Percentiles rank a stretch among this genome's conserved stretches.
phyloP scores from a whole-genome alignment of 352 stramenopile genomes.

The Halophytophthora batemanensis region DNA sequence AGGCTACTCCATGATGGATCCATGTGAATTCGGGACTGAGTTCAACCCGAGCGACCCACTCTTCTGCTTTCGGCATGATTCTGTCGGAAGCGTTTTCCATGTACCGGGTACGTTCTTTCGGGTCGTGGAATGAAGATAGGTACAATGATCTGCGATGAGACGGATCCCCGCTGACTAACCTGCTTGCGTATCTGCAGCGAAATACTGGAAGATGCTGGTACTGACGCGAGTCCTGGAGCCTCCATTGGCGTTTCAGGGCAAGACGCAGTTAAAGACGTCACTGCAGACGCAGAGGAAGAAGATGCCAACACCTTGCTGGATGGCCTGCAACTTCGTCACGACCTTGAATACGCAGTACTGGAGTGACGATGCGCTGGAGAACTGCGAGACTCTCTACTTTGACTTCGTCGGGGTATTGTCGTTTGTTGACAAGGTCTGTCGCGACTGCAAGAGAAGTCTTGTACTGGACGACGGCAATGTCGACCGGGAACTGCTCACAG shows the following conservation, averaged over 20 bases:
- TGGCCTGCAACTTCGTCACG: conserved; percentile 43
- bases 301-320: conserved; percentile 39
- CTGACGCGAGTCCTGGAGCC: conserved; percentile 21
- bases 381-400: conserved; percentile 36
- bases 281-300: too few relatives aligned
- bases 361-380: conserved; percentile 8
- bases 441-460: conserved; percentile 25
- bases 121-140: not conserved
- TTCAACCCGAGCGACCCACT: conserved; percentile 12
- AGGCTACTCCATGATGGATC: conserved; percentile 28
- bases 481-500: not conserved
- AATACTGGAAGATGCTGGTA: conserved; percentile 56
- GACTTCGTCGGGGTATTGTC: conserved; percentile 67
- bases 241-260: conserved; percentile 7
- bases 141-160: not conserved
- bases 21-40: conserved; percentile 10
- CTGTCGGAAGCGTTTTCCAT: conserved; percentile 28
- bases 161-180: conserved; percentile 1
- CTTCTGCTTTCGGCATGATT: conserved; percentile 33
- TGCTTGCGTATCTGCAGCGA: conserved; percentile 27
- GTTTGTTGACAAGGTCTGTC: conserved; percentile 42
- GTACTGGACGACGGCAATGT: not conserved
- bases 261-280: conserved; percentile 5
- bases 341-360: conserved; percentile 31
- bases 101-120: conserved; percentile 27